These are phyloP conservation scores for Xylaria sp. DNA, from an alignment of 2,329 filamentous ascomycete species.

Conservation along the genomic window DNA sequence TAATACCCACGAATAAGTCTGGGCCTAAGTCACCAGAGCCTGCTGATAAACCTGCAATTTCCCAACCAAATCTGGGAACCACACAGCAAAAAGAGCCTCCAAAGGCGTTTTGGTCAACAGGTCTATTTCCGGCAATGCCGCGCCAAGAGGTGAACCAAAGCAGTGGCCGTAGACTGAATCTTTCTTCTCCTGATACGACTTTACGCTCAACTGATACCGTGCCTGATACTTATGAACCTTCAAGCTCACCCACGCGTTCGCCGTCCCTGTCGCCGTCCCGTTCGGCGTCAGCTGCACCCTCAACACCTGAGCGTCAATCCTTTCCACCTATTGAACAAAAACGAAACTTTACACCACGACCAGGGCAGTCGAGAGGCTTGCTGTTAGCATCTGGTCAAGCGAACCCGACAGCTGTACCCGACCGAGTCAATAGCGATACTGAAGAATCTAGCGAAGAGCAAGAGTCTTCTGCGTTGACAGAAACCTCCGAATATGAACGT, in stretches of 20 bases:
- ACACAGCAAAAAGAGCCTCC: slow-evolving; percentile 37
- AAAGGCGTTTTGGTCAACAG: slow-evolving; percentile 37
- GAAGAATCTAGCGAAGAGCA: slow-evolving; percentile 34
- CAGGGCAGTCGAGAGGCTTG: slow-evolving; percentile 41
- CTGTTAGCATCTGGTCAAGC: slow-evolving; percentile 48
- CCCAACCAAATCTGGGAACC: slow-evolving; percentile 24
- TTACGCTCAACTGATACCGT: slow-evolving; percentile 35
- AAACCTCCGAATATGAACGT: slow-evolving; percentile 48
- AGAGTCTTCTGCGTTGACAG: slow-evolving; percentile 44
- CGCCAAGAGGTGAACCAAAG: slow-evolving; percentile 45
- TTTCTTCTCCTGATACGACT: slow-evolving; percentile 45
- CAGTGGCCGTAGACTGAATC: slow-evolving; percentile 40
- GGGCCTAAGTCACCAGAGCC: slow-evolving; percentile 22
- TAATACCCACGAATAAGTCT: slow-evolving; percentile 44
- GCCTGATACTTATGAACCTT: slow-evolving; percentile 37
- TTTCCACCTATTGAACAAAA: slow-evolving; percentile 51
- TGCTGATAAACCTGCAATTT: slow-evolving; percentile 18
- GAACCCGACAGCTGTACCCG: slow-evolving; percentile 29
- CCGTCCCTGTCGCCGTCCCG: slow-evolving; percentile 12
- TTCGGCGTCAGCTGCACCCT: slow-evolving; percentile 26
- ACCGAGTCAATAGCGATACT: slow-evolving; percentile 12
- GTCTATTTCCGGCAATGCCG: slow-evolving; percentile 42
- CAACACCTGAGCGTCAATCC: slow-evolving; percentile 31
- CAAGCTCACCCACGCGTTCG: slow-evolving; percentile 25
- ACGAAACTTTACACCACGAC: slow-evolving; percentile 54